A percentile compares a stretch with the other conserved stretches of the same genome.
Conservation (phyloP, 2,329 filamentous ascomycete genomes). For the Scedosporium aurantiacum region DNA sequence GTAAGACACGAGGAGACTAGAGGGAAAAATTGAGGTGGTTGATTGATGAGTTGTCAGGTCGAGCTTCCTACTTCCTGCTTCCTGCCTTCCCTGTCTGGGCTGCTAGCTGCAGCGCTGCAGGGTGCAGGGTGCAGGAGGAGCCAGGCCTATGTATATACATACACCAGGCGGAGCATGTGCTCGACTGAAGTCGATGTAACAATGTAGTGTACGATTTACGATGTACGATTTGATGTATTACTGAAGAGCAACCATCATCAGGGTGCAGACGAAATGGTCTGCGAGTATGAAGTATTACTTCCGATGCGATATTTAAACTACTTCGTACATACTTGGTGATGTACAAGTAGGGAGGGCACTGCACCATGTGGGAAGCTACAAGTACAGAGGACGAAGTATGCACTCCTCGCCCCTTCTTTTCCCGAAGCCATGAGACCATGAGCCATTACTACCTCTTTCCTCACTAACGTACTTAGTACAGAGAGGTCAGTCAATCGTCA, state of each 20-base stretch:
- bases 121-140: not conserved
- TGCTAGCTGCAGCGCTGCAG: too few species aligned
- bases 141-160: too few species aligned
- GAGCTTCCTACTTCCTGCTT: not conserved
- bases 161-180: not conserved
- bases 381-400: not conserved
- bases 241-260: not conserved
- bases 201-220: not conserved
- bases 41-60: slow-evolving; percentile 1
- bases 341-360: not conserved
- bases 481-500: too few species aligned
- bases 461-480: not conserved
- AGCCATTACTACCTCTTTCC: not conserved
- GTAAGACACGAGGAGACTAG: not conserved
- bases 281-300: not conserved
- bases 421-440: not conserved
- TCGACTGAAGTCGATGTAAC: not conserved
- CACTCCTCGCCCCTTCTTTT: not conserved
- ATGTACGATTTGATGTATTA: not conserved
- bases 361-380: not conserved
- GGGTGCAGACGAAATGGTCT: not conserved
- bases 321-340: too few species aligned
- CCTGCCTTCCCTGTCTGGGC: not conserved
- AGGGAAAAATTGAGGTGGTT: not conserved
- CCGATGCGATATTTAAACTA: not conserved